Evolutionary conservation across 768 basidiomycete species (phyloP).

Genomic region (Russula foetens): DNA sequence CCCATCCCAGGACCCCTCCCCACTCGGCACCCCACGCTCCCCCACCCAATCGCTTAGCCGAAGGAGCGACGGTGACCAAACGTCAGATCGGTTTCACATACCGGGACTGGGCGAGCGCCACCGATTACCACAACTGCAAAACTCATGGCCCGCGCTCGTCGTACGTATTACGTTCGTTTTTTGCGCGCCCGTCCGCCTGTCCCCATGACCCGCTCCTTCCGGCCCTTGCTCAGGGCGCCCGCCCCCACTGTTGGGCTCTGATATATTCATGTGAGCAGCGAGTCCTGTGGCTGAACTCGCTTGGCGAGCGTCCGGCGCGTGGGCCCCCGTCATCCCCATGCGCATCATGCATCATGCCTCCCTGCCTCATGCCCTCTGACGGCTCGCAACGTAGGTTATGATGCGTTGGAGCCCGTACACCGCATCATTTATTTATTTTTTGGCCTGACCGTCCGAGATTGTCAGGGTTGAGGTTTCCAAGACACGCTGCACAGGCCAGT

Average conservation of each 20-base stretch:
- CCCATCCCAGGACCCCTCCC: not conserved
- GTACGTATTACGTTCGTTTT: slow-evolving; percentile 16
- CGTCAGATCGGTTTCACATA: slow-evolving; percentile 13
- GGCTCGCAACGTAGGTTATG: not conserved
- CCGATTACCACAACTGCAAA: slow-evolving; percentile 10
- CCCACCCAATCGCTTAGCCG: slow-evolving; percentile 13
- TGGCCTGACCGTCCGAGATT: not conserved
- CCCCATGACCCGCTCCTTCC: slow-evolving; percentile 10
- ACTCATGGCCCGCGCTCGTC: not conserved
- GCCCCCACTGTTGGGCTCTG: not conserved
- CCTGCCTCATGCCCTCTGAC: slow-evolving; percentile 1
- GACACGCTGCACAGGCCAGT: slow-evolving; percentile 5
- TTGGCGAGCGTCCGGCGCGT: not conserved
- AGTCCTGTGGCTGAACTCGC: not conserved
- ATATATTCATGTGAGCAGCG: not conserved
- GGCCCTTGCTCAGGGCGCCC: not conserved
- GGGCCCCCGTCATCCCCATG: not conserved
- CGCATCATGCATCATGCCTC: not conserved
- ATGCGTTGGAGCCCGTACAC: not conserved
- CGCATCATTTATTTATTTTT: not conserved
- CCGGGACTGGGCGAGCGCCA: slow-evolving; percentile 15
- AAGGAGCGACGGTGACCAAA: slow-evolving; percentile 9
- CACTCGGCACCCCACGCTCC: not conserved
- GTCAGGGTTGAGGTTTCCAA: not conserved
- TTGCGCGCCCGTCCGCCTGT: not conserved